These are phyloP conservation scores for Paraconiothyrium sp. DNA, from an alignment of 2,329 filamentous ascomycete species.

Conservation along the genomic window DNA sequence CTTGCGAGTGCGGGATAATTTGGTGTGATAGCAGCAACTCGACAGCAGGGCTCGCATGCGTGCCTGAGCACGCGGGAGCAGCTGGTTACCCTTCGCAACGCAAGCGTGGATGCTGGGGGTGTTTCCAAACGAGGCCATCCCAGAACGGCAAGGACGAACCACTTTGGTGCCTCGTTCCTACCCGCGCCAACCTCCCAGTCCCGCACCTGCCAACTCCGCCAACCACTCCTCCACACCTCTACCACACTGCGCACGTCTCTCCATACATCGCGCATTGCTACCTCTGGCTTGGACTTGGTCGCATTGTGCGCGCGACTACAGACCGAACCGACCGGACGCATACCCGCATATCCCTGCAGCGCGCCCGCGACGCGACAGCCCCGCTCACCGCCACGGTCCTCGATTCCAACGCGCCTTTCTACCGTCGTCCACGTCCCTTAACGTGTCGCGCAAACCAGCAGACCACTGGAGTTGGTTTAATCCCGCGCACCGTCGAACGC, in stretches of 20 bases:
- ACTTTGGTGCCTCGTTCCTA: neutral
- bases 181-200: neutral
- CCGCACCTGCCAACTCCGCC: constrained; percentile 11
- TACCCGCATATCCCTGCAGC: constrained; percentile 18
- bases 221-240: constrained; percentile 15
- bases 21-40: neutral
- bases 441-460: constrained; percentile 19
- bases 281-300: constrained; percentile 21
- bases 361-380: constrained; percentile 31
- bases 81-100: constrained; percentile 1
- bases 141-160: constrained; percentile 8
- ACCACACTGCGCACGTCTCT: constrained; percentile 29
- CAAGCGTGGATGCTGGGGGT: neutral
- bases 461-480: constrained; percentile 19
- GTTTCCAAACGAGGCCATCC: constrained; percentile 4
- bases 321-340: neutral
- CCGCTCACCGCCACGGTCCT: constrained; percentile 23
- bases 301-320: constrained; percentile 24
- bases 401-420: constrained; percentile 14
- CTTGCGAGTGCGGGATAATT: constrained; percentile 4
- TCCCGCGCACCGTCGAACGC: constrained; percentile 16
- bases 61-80: constrained; percentile 13
- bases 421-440: constrained; percentile 22
- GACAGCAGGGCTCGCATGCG: constrained; percentile 5
- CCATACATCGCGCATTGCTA: constrained; percentile 10